These are phyloP conservation scores for Auricularia sp. DNA, from an alignment of 768 basidiomycete genomes.

Conservation along the genomic window DNA sequence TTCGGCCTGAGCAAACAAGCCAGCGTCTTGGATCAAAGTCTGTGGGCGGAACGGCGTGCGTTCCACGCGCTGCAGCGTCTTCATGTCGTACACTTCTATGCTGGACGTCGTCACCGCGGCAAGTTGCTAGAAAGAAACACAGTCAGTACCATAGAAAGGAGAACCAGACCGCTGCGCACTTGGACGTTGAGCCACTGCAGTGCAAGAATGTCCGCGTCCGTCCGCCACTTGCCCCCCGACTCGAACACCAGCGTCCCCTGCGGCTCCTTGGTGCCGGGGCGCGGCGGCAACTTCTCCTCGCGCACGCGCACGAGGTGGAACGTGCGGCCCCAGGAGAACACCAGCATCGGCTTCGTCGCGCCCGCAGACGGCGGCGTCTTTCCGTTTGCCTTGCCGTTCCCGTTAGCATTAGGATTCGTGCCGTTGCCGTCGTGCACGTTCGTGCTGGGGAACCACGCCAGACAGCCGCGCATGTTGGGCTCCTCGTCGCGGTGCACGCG, in stretches of 20 bases:
- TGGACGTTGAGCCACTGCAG: slow-evolving; percentile 82
- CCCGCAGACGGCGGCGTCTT: slow-evolving; percentile 12
- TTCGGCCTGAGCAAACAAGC: background rate
- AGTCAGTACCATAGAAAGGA: background rate
- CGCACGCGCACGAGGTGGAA: slow-evolving; percentile 58
- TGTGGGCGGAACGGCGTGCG: slow-evolving; percentile 47
- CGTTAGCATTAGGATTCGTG: slow-evolving; percentile 3
- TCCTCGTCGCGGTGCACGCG: slow-evolving; percentile 50
- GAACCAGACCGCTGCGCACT: slow-evolving; percentile 43
- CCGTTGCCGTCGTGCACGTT: slow-evolving; percentile 9
- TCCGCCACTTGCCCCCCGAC: slow-evolving; percentile 48
- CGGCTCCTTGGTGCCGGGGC: slow-evolving; percentile 49
- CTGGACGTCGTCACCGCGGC: slow-evolving; percentile 45
- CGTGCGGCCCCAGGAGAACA: slow-evolving; percentile 73
- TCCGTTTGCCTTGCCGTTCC: slow-evolving; percentile 18
- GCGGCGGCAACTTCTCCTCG: slow-evolving; percentile 35
- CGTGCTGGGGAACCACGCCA: slow-evolving; percentile 79
- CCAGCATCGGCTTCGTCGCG: slow-evolving; percentile 53
- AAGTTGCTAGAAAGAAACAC: slow-evolving; percentile 46
- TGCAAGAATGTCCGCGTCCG: slow-evolving; percentile 54
- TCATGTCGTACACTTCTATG: slow-evolving; percentile 64
- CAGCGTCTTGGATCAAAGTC: slow-evolving; percentile 23
- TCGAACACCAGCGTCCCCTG: slow-evolving; percentile 53
- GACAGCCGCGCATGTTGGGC: slow-evolving; percentile 45
- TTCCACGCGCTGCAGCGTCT: slow-evolving; percentile 49